A percentile compares a stretch with the other conserved stretches of the same genome.
Conservation (phyloP, 345 rosid species). For the Corchorus capsularis region DNA sequence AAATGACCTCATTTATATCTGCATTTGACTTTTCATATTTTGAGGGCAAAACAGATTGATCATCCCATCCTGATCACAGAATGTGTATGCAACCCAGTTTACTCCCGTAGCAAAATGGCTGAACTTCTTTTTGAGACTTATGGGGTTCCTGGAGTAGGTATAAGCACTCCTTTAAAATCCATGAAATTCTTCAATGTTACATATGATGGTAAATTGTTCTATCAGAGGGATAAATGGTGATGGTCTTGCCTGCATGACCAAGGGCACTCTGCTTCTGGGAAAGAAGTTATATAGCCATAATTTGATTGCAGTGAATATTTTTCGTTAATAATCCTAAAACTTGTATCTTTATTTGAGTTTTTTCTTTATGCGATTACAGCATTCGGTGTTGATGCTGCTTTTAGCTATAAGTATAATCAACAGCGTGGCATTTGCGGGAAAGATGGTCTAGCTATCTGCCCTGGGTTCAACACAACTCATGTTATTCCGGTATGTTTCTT, state of each 20-base stretch:
- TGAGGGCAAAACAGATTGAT: constrained; percentile 80
- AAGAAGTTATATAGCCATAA: not conserved
- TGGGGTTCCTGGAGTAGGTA: constrained; percentile 98
- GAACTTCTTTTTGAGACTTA: constrained; percentile 95
- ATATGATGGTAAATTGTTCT: not conserved
- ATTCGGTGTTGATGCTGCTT: constrained; percentile 95
- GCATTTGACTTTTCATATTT: constrained; percentile 14
- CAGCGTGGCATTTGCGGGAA: constrained; percentile 70
- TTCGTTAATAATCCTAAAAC: not conserved
- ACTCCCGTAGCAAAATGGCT: constrained; percentile 96
- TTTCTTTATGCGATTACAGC: constrained; percentile 46
- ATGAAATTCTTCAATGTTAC: not conserved
- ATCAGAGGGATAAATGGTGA: constrained; percentile 17
- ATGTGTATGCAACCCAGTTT: constrained; percentile 90
- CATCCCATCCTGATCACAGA: constrained; percentile 94
- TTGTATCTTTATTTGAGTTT: not conserved
- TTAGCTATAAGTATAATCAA: constrained; percentile 91
- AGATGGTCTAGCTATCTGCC: constrained; percentile 87
- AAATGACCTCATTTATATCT: not conserved
- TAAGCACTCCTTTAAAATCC: constrained; percentile 6
- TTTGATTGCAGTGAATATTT: not conserved
- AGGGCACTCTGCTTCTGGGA: not conserved
- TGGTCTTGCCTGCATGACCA: constrained; percentile 1
- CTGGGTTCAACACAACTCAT: constrained; percentile 85
- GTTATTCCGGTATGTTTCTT: constrained; percentile 69